Percentiles rank a stretch among this genome's conserved stretches.
Conservation (phyloP, 352 stramenopile species). For the Pythium sp. region DNA sequence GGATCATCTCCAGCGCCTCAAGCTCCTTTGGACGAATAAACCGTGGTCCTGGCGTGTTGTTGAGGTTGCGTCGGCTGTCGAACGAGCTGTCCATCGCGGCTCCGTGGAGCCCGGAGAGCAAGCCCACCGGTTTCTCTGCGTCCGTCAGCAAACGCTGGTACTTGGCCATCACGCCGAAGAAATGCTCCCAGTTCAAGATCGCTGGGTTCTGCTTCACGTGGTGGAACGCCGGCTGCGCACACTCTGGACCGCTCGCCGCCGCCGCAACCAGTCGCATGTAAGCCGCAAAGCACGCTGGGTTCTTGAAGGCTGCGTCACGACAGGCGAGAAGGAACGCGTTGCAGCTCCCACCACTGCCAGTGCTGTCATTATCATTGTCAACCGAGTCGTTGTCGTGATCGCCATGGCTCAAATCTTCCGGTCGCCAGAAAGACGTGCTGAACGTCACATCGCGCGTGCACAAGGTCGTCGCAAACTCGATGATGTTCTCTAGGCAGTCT, state of each 20-base stretch:
- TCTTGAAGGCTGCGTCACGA: conserved; percentile 73
- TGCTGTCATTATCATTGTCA: conserved; percentile 29
- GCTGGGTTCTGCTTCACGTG: conserved; percentile 85
- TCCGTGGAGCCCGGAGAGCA: conserved; percentile 26
- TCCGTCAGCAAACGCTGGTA: conserved; percentile 79
- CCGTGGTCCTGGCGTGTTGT: conserved; percentile 38
- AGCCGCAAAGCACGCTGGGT: conserved; percentile 63
- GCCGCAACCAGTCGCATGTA: conserved; percentile 78
- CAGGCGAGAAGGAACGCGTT: conserved; percentile 65
- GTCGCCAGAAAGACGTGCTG: conserved; percentile 63
- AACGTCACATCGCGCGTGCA: conserved; percentile 58
- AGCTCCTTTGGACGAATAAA: conserved; percentile 84
- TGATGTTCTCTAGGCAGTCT: conserved; percentile 77
- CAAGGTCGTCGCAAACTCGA: conserved; percentile 66
- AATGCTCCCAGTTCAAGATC: conserved; percentile 81
- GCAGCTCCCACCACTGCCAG: conserved; percentile 39
- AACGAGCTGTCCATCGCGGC: conserved; percentile 15
- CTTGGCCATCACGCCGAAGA: conserved; percentile 82
- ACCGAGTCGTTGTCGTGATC: conserved; percentile 33
- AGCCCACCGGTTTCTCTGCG: conserved; percentile 49
- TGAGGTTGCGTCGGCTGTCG: conserved; percentile 14
- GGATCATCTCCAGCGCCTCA: conserved; percentile 78
- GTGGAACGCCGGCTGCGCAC: conserved; percentile 75
- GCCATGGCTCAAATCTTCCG: conserved; percentile 23
- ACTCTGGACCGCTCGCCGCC: conserved; percentile 60